Percentiles rank a stretch among this genome's conserved stretches.
Evolutionary conservation across 2,329 filamentous ascomycete species (phyloP).

Genomic region (Cyanodermella asteris): DNA sequence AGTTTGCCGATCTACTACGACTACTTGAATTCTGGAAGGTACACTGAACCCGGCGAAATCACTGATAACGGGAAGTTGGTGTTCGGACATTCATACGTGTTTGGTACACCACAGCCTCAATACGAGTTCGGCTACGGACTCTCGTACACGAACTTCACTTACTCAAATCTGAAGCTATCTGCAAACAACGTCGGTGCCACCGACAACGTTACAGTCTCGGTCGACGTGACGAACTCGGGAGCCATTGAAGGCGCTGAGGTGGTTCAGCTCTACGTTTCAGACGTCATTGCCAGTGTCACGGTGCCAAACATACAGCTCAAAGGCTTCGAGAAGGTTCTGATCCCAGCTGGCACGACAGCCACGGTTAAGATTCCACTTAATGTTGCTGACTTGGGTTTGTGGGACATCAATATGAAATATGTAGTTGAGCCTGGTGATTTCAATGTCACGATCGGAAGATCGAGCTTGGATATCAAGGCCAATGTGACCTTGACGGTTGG

Average conservation of each 20-base stretch:
- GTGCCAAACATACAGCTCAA: conserved; percentile 43
- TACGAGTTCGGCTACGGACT: conserved; percentile 47
- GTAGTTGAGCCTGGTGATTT: too few relatives aligned
- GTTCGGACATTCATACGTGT: conserved; percentile 44
- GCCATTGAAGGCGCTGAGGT: conserved; percentile 40
- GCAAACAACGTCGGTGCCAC: conserved; percentile 22
- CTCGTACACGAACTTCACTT: conserved; percentile 42
- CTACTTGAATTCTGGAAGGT: too few relatives aligned
- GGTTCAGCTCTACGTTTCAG: conserved; percentile 45
- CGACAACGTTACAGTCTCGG: conserved; percentile 35
- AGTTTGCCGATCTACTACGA: too few relatives aligned
- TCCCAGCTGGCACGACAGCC: conserved; percentile 37
- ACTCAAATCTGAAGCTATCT: conserved; percentile 31
- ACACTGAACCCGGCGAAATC: conserved; percentile 28
- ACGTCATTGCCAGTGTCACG: conserved; percentile 38
- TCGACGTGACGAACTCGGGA: conserved; percentile 39
- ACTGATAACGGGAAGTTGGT: conserved; percentile 36
- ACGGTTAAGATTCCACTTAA: conserved; percentile 29
- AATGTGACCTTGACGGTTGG: too few relatives aligned
- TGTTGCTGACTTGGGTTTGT: conserved; percentile 30
- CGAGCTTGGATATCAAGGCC: too few relatives aligned
- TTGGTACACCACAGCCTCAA: conserved; percentile 35
- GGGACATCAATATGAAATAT: too few relatives aligned
- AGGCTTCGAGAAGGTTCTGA: conserved; percentile 43
- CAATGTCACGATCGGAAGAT: too few relatives aligned